Conservation (phyloP, 1,284 basidiomycete species). For the Moesziomyces sp. region DNA sequence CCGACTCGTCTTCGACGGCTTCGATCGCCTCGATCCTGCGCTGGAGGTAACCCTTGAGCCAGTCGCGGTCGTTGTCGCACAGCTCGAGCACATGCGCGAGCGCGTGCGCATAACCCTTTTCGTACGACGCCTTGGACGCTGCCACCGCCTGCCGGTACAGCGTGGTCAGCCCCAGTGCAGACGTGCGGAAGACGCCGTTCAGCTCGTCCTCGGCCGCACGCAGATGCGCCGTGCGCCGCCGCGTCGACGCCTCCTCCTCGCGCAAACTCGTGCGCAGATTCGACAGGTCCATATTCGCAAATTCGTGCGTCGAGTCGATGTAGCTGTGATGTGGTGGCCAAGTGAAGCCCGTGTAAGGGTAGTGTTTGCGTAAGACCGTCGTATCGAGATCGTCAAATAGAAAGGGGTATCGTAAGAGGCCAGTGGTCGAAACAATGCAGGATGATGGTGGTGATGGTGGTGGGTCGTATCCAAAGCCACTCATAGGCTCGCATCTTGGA, state of each 20-base stretch:
- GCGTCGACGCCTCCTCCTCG: slow-evolving; percentile 26
- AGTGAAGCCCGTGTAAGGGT: too few relatives aligned
- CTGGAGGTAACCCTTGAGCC: slow-evolving; percentile 51
- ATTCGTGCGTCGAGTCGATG: too few relatives aligned
- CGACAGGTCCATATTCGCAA: slow-evolving; percentile 28
- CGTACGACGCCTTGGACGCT: slow-evolving; percentile 30
- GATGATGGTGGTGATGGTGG: too few relatives aligned
- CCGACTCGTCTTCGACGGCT: slow-evolving; percentile 38
- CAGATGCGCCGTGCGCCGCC: slow-evolving; percentile 26
- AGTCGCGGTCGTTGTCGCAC: slow-evolving; percentile 38
- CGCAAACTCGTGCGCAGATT: slow-evolving; percentile 32
- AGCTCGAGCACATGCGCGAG: slow-evolving; percentile 47
- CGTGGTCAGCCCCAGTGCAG: slow-evolving; percentile 40
- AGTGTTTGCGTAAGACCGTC: too few relatives aligned
- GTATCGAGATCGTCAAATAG: too few relatives aligned
- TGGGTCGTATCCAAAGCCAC: too few relatives aligned
- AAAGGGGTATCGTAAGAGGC: too few relatives aligned
- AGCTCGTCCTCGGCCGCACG: slow-evolving; percentile 35
- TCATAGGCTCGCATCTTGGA: too few relatives aligned
- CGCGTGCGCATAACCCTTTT: slow-evolving; percentile 45
- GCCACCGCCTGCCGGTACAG: slow-evolving; percentile 42
- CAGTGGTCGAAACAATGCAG: too few relatives aligned
- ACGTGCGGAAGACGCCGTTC: slow-evolving; percentile 33
- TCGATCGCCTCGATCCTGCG: slow-evolving; percentile 49
- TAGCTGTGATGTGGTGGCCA: too few relatives aligned